These are phyloP conservation scores for Cryphonectria carpinicola DNA, from an alignment of 2,329 filamentous ascomycete species.

Conservation along the genomic window DNA sequence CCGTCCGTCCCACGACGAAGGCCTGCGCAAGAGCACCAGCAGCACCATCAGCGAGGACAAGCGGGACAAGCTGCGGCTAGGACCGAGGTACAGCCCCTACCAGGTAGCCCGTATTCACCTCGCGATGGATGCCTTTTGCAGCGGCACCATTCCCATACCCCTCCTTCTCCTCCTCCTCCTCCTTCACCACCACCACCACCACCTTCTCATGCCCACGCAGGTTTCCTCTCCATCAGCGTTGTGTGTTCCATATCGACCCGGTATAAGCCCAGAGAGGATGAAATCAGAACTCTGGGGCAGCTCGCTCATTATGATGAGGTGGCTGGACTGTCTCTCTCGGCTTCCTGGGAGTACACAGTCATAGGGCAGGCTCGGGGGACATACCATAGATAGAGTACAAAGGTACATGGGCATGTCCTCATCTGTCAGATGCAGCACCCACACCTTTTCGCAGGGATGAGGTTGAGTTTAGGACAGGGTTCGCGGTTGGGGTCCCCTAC, in stretches of 20 bases:
- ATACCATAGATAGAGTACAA: neutral
- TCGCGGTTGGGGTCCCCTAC: conserved; percentile 7
- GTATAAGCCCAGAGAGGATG: neutral
- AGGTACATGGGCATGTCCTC: neutral
- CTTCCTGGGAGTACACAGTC: neutral
- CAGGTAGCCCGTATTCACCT: conserved; percentile 4
- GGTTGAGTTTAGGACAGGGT: neutral
- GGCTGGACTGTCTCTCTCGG: conserved; percentile 17
- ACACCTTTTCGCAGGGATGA: neutral
- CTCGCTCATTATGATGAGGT: conserved; percentile 2
- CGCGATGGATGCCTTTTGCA: neutral
- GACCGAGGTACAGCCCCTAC: conserved; percentile 23
- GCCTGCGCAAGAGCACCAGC: conserved; percentile 19
- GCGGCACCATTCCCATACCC: neutral
- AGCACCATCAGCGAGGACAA: conserved; percentile 1
- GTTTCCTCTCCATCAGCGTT: neutral
- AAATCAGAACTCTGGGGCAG: conserved; percentile 18
- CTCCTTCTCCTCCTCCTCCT: too few relatives aligned
- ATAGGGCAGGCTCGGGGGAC: conserved; percentile 10
- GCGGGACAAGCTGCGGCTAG: conserved; percentile 19
- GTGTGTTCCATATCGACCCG: neutral
- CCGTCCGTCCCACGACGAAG: conserved; percentile 20
- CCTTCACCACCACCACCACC: too few relatives aligned
- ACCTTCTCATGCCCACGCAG: neutral
- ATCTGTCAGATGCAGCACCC: conserved; percentile 20